phyloP scores from a whole-genome alignment of 2,329 filamentous ascomycete species.

The Nemania sp. region DNA sequence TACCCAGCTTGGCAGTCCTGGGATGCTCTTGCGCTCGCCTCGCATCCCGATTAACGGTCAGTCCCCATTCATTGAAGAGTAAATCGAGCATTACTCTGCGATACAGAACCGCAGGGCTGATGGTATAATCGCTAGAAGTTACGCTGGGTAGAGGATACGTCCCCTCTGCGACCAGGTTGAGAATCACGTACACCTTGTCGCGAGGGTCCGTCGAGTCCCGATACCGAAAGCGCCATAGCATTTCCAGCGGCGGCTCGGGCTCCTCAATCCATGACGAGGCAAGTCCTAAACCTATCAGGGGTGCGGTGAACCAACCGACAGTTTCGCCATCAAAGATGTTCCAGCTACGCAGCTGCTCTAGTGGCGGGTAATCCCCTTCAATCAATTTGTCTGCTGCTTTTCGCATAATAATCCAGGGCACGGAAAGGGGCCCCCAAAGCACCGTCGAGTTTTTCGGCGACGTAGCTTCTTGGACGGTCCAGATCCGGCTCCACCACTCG shows the following conservation, averaged over 20 bases:
- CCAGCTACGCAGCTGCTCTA: conserved; percentile 4
- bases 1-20: conserved; percentile 35
- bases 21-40: conserved; percentile 30
- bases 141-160: conserved; percentile 31
- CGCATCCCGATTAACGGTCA: conserved; percentile 34
- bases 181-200: conserved; percentile 39
- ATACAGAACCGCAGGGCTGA: conserved; percentile 27
- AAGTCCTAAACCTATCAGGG: conserved; percentile 23
- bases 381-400: conserved; percentile 25
- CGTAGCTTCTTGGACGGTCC: conserved; percentile 39
- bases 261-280: conserved; percentile 28
- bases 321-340: conserved; percentile 9
- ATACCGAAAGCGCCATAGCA: conserved; percentile 38
- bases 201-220: conserved; percentile 36
- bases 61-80: conserved; percentile 25
- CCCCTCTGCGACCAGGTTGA: conserved; percentile 33
- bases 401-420: conserved; percentile 32
- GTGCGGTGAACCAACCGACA: conserved; percentile 17
- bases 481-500: conserved; percentile 38
- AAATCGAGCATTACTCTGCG: conserved; percentile 38
- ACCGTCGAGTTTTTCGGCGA: conserved; percentile 27
- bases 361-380: background rate
- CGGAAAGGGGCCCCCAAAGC: conserved; percentile 33
- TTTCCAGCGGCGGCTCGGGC: conserved; percentile 18
- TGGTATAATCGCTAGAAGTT: conserved; percentile 30